Evolutionary conservation across 441 rosid genomes (phyloP), one percentile per base, ranked within the genome.

Genomic region (Mallotus japonicus): DNA sequence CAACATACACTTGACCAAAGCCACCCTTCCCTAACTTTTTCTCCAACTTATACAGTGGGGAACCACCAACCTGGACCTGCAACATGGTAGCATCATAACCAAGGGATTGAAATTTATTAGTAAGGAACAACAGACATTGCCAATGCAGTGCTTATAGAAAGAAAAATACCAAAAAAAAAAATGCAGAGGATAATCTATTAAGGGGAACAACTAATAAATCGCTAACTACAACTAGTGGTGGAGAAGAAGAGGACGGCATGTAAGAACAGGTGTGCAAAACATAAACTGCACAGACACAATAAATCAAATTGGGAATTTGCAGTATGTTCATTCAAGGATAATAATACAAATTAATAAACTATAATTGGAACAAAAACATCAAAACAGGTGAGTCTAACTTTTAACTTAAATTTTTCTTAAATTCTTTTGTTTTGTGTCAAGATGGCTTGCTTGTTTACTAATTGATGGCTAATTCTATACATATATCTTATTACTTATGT

Each of bases 1-100:
- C 95, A 61, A 90, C 87, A 84, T 81, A 90, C 51, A 90, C 95
- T 84, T 90, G 95, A 67, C 95, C 92, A 82, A 90, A 90, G 58
- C 95, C 95, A 67, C 95, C 95, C 80, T 90, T 90, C 12, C 95
- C 95, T 81, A 90, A 78, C 73, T 88, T 90, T 71, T 81, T 85
- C n/a, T 85, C 93, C 71, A 90, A 28, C 73, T 67, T 87, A 80
- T 86, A 88, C 64, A 77, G 12, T 6, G 93, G 93, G 37, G 95
- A 90, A 64, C 88, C 87, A 58, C 88, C 93, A 76, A 90, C 85
- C 47, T 83, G 83, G 75, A 90, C 87, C 95, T 90, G 87, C 50
- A 50, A 67, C 32, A 28, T 28, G 32, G 32, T 28, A 28, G 32
- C 49, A 60, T 46, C 64, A 70, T 20, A 75, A 54, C 40, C 71